Conservation (phyloP, 805 yeast species). For the Ogataea pignaliae region DNA sequence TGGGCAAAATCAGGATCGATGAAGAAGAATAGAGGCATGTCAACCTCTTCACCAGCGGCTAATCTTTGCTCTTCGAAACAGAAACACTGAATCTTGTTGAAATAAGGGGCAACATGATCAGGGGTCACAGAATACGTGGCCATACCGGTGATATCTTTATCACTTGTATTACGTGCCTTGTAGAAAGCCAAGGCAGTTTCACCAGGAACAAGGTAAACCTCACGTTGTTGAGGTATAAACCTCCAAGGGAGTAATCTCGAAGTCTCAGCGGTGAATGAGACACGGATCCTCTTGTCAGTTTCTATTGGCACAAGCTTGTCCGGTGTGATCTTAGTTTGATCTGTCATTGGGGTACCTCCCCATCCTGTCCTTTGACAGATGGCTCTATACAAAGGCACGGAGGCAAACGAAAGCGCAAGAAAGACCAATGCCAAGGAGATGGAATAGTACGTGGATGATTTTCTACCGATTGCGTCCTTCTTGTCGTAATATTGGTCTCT, state of each 20-base stretch:
- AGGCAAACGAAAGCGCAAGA: conserved; percentile 76
- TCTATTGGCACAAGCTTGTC: conserved; percentile 88
- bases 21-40: conserved; percentile 97
- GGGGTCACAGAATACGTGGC: conserved; percentile 97
- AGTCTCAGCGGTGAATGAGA: conserved; percentile 90
- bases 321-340: conserved; percentile 69
- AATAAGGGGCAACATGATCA: conserved; percentile 93
- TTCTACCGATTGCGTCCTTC: conserved; percentile 34
- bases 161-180: conserved; percentile 81
- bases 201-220: conserved; percentile 90
- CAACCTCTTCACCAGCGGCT: conserved; percentile 94
- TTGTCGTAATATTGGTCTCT: conserved; percentile 22
- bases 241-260: conserved; percentile 92
- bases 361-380: conserved; percentile 93
- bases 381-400: conserved; percentile 90
- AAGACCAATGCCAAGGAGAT: conserved; percentile 66
- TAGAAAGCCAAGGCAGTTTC: conserved; percentile 97
- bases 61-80: conserved; percentile 96
- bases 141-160: conserved; percentile 94
- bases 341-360: conserved; percentile 95
- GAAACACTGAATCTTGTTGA: conserved; percentile 95
- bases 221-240: conserved; percentile 90
- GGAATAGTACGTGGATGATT: conserved; percentile 61
- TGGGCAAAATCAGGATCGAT: conserved; percentile 93
- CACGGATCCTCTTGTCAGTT: conserved; percentile 70